A percentile compares a stretch with the other conserved stretches of the same genome.
phyloP scores from a whole-genome alignment of 1,139 yeast genomes.

The Sugiyamaella castrensis region DNA sequence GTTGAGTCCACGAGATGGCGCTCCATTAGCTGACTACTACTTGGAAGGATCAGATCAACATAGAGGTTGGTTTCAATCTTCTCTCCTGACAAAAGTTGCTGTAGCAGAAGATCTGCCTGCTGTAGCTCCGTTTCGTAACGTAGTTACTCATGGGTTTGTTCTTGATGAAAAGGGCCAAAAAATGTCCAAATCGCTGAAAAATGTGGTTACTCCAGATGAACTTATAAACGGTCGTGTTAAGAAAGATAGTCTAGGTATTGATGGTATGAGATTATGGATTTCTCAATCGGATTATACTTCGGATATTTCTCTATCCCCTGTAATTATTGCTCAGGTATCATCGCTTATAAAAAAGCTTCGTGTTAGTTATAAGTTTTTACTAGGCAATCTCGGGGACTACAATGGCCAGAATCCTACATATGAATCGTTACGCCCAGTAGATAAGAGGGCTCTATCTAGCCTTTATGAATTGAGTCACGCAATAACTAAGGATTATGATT shows the following conservation, averaged over 20 bases:
- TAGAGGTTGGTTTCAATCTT: conserved; percentile 98
- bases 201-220: conserved; percentile 61
- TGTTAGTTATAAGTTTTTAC: conserved; percentile 71
- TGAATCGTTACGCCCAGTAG: conserved; percentile 53
- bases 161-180: conserved; percentile 81
- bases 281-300: conserved; percentile 84
- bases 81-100: conserved; percentile 75
- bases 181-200: conserved; percentile 94
- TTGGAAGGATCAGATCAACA: conserved; percentile 97
- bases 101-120: conserved; percentile 30
- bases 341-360: conserved; percentile 80
- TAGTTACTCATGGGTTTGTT: conserved; percentile 91
- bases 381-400: conserved; percentile 58
- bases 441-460: conserved; percentile 59
- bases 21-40: conserved; percentile 63
- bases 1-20: conserved; percentile 38
- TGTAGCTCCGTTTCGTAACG: conserved; percentile 64
- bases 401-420: conserved; percentile 34
- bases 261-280: conserved; percentile 87
- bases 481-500: conserved; percentile 48
- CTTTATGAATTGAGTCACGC: conserved; percentile 48
- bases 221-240: conserved; percentile 60
- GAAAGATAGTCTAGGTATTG: conserved; percentile 77
- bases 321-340: conserved; percentile 68
- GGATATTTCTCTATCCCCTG: conserved; percentile 75